These are phyloP conservation scores for Pseudogymnoascus sp. DNA, from an alignment of 2,329 filamentous ascomycete genomes.

Conservation along the genomic window DNA sequence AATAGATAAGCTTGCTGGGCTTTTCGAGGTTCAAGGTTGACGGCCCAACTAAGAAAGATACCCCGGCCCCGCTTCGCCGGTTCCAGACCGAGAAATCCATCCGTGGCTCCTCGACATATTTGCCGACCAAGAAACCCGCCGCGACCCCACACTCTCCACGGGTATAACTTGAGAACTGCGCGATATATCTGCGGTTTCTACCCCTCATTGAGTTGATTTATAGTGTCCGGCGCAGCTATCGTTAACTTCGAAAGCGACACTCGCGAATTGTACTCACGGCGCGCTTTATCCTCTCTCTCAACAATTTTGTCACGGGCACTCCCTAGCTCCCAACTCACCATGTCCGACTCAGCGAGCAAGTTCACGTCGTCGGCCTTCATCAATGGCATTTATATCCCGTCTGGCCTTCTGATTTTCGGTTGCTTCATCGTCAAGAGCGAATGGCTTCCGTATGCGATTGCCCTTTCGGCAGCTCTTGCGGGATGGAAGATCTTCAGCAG, in stretches of 20 bases:
- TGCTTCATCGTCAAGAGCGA: conserved; percentile 71
- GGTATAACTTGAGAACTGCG: conserved; percentile 2
- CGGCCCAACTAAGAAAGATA: background rate
- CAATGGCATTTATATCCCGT: conserved; percentile 76
- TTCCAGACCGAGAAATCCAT: conserved; percentile 7
- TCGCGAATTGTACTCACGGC: background rate
- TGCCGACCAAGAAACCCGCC: background rate
- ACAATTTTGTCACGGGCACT: background rate
- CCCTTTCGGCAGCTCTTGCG: conserved; percentile 57
- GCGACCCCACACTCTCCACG: background rate
- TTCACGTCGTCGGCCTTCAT: conserved; percentile 52
- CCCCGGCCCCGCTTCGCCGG: background rate
- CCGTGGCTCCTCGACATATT: background rate
- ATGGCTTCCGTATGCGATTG: conserved; percentile 63
- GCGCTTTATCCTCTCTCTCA: background rate
- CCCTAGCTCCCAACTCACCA: background rate
- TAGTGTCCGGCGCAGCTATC: background rate
- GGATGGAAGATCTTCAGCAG: conserved; percentile 63
- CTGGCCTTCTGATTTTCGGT: conserved; percentile 68
- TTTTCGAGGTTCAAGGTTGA: background rate
- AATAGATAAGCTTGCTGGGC: background rate
- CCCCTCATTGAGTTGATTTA: background rate
- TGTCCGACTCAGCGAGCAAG: background rate
- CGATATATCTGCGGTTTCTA: background rate
- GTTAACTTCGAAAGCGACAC: background rate